Evolutionary conservation across 176 grass and related monocot genomes (phyloP), one percentile per base, ranked within the genome.

Genomic region (Hordeum vulgare): DNA sequence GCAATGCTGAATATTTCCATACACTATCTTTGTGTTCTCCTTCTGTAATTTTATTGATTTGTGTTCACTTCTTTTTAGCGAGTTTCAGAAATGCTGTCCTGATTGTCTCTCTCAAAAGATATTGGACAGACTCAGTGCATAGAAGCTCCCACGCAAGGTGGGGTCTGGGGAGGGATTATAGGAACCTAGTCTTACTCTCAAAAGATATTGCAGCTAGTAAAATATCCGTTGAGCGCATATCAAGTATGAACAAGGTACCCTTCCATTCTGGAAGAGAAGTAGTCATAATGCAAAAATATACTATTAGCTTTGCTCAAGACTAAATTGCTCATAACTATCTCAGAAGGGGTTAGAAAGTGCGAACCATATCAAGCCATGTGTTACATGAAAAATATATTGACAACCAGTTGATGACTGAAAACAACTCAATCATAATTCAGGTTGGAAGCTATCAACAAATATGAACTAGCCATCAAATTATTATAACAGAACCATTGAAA

Each of bases 381-480:
- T 21, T 85, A 12, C 23, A 81, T 21, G 68, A 51, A 85, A 68
- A 17, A 26, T 11, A 82, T 60, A 90, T 65, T 58, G 69, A 75
- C 82, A 69, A 40, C 28, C 18, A 76, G 72, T 49, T 66, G 27
- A 74, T 61, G 21, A 40, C 7, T 86, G 65, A 78, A 73, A 85
- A 77, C 44, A 85, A 49, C 83, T 58, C 69, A 58, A 84, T 29
- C 66, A 34, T 74, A 61, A 54, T 76, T 84, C 47, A 44, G 21
- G 57, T 37, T n/a, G 36, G n/a, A 90, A 77, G 57, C 5, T 27
- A 31, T 26, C 44, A 90, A 79, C 82, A n/a, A n/a, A n/a, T n/a
- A n/a, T n/a, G n/a, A n/a, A n/a, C n/a, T n/a, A 7, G 10, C 34
- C 18, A 57, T 56, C 4, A 41, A 84, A n/a, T 8, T 29, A 31